Percentiles rank a stretch among this genome's conserved stretches.
Conservation (phyloP, 192 early-diverging fungal genomes). For the Coemansia sp. region DNA sequence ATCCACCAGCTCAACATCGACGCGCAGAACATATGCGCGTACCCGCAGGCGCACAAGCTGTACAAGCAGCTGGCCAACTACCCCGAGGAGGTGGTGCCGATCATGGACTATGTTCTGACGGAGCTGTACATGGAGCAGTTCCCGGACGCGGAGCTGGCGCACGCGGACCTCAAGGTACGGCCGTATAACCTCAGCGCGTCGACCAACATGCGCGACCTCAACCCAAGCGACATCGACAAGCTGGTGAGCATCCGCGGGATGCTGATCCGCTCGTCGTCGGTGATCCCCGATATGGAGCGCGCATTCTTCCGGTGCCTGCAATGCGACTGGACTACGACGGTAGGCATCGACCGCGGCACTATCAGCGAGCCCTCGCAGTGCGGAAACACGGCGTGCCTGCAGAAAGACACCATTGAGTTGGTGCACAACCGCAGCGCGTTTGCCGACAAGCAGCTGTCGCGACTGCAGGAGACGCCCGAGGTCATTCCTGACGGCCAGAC, state of each 20-base stretch:
- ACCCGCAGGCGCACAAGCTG: slow-evolving; percentile 59
- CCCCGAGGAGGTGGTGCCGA: slow-evolving; percentile 92
- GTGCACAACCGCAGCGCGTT: slow-evolving; percentile 95
- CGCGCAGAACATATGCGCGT: slow-evolving; percentile 76
- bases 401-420: slow-evolving; percentile 79
- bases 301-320: slow-evolving; percentile 92
- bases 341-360: slow-evolving; percentile 82
- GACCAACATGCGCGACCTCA: slow-evolving; percentile 92
- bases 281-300: slow-evolving; percentile 93
- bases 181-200: slow-evolving; percentile 78
- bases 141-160: slow-evolving; percentile 59
- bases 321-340: slow-evolving; percentile 80
- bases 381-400: slow-evolving; percentile 72
- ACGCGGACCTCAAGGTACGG: slow-evolving; percentile 66
- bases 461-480: slow-evolving; percentile 95
- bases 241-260: slow-evolving; percentile 93
- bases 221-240: slow-evolving; percentile 97
- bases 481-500: slow-evolving; percentile 95
- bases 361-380: slow-evolving; percentile 85
- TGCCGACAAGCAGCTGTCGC: slow-evolving; percentile 88
- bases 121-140: slow-evolving; percentile 70
- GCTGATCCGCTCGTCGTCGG: slow-evolving; percentile 84
- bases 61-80: slow-evolving; percentile 88
- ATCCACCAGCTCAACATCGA: slow-evolving; percentile 84
- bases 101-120: slow-evolving; percentile 86